phyloP scores from a whole-genome alignment of 768 basidiomycete genomes.

The Galerina sulciceps region DNA sequence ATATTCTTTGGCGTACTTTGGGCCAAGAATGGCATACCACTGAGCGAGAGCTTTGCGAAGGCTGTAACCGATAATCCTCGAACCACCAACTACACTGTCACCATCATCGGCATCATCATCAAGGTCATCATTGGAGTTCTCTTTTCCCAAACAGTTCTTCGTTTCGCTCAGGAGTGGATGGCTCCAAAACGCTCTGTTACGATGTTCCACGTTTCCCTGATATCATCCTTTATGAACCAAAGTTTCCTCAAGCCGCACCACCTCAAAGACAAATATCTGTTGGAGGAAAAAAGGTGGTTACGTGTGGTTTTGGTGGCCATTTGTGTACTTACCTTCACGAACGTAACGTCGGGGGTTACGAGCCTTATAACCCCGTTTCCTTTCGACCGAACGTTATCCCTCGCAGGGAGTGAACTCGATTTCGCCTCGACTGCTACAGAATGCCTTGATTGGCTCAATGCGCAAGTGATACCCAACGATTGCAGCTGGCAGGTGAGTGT shows the following conservation, averaged over 20 bases:
- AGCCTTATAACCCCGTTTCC: slow-evolving; percentile 18
- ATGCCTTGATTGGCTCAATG: slow-evolving; percentile 17
- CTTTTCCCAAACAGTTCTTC: slow-evolving; percentile 18
- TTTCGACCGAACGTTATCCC: slow-evolving; percentile 6
- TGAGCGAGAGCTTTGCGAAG: not conserved
- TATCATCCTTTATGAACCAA: slow-evolving; percentile 17
- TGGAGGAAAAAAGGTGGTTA: slow-evolving; percentile 1
- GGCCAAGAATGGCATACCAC: not conserved
- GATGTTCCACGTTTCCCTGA: slow-evolving; percentile 13
- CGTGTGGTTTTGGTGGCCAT: slow-evolving; percentile 9
- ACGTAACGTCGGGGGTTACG: slow-evolving; percentile 18
- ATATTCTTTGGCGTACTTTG: not conserved
- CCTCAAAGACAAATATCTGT: not conserved
- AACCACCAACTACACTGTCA: slow-evolving; percentile 15
- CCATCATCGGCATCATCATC: slow-evolving; percentile 18
- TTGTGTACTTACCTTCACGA: slow-evolving; percentile 15
- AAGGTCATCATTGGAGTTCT: slow-evolving; percentile 12
- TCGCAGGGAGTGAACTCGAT: slow-evolving; percentile 22
- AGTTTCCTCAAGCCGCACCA: slow-evolving; percentile 12
- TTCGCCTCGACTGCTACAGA: slow-evolving; percentile 17
- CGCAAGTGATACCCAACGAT: slow-evolving; percentile 3
- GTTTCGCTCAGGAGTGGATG: slow-evolving; percentile 22
- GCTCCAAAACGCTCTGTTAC: not conserved
- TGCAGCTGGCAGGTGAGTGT: slow-evolving; percentile 16
- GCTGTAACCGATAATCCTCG: not conserved